phyloP scores from a whole-genome alignment of 2,329 filamentous ascomycete species.

The Elsinoe arachidis region DNA sequence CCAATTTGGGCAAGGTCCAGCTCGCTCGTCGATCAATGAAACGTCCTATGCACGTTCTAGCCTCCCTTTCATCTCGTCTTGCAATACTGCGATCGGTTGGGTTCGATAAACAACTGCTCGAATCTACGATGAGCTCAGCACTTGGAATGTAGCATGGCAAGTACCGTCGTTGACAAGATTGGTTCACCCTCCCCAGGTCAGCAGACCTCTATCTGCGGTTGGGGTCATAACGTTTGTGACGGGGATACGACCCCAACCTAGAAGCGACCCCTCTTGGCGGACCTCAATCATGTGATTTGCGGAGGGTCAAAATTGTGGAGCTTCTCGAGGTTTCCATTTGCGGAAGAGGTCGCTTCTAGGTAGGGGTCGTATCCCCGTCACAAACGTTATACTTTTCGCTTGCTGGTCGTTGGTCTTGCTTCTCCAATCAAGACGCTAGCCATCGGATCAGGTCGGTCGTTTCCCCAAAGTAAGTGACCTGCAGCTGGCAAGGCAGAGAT shows the following conservation, averaged over 20 bases:
- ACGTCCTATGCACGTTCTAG: constrained; percentile 8
- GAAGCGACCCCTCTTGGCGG: too few relatives aligned
- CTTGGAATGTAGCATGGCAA: not conserved
- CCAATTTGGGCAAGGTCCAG: constrained; percentile 7
- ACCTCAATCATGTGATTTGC: too few relatives aligned
- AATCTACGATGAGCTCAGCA: not conserved
- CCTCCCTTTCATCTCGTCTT: constrained; percentile 7
- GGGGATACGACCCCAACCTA: too few relatives aligned
- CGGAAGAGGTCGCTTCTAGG: too few relatives aligned
- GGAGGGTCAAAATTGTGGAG: too few relatives aligned
- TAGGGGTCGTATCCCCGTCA: too few relatives aligned
- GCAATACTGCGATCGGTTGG: not conserved
- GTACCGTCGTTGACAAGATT: not conserved
- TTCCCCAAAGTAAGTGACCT: not conserved
- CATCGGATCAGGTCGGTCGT: not conserved
- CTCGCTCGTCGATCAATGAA: constrained; percentile 9
- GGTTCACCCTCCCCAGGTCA: not conserved
- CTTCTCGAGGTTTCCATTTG: too few relatives aligned
- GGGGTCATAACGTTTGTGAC: not conserved
- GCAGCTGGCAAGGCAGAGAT: constrained; percentile 2
- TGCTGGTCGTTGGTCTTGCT: not conserved
- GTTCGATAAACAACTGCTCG: not conserved
- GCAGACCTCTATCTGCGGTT: not conserved
- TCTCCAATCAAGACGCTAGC: not conserved
- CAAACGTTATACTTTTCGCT: not conserved